Conservation (phyloP, 805 yeast species). For the Pichia eremophila region DNA sequence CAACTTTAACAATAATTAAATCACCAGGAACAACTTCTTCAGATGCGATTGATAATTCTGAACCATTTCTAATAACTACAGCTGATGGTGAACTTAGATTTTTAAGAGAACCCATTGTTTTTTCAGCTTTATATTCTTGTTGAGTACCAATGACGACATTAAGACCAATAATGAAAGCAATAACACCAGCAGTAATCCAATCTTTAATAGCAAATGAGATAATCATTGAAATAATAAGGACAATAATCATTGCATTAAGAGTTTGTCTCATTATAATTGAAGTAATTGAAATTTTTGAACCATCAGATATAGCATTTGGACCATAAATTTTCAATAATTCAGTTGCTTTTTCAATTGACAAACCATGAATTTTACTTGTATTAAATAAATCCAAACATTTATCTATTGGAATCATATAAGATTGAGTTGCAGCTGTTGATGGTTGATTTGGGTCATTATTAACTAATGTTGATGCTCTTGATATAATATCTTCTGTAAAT, state of each 20-base stretch:
- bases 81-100: slow-evolving; percentile 66
- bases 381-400: slow-evolving; percentile 14
- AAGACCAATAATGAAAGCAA: slow-evolving; percentile 54
- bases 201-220: slow-evolving; percentile 66
- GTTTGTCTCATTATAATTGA: slow-evolving; percentile 56
- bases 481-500: slow-evolving; percentile 2
- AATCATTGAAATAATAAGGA: slow-evolving; percentile 56
- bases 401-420: slow-evolving; percentile 15
- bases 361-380: slow-evolving; percentile 41
- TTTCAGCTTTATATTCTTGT: slow-evolving; percentile 68
- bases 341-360: slow-evolving; percentile 28
- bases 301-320: slow-evolving; percentile 53
- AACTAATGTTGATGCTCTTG: neutral
- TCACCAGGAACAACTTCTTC: slow-evolving; percentile 69
- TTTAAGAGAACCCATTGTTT: slow-evolving; percentile 67
- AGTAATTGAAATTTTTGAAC: slow-evolving; percentile 41
- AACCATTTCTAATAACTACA: slow-evolving; percentile 52
- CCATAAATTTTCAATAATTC: slow-evolving; percentile 35
- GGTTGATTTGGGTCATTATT: neutral
- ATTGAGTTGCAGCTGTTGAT: slow-evolving; percentile 9
- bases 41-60: slow-evolving; percentile 47
- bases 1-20: slow-evolving; percentile 50
- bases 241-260: slow-evolving; percentile 73
- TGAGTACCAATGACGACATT: slow-evolving; percentile 59
- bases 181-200: slow-evolving; percentile 79